Conservation (phyloP, 129 eudicot genomes). For the Flaveria robusta region DNA sequence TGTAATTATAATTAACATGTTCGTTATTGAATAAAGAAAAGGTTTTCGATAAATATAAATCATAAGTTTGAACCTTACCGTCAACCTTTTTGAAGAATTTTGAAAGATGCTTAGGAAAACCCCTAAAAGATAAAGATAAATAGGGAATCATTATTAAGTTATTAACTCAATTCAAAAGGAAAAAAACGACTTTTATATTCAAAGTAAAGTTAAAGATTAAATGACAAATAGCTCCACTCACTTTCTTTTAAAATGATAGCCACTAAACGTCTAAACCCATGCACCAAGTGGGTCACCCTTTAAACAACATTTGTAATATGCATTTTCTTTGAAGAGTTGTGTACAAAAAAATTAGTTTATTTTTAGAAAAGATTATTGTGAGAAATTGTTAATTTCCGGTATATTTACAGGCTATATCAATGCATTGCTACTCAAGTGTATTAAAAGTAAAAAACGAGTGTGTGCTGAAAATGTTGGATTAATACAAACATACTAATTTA, state of each 20-base stretch:
- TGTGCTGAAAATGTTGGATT: too few species aligned
- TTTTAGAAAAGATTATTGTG: too few species aligned
- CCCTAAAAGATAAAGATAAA: too few species aligned
- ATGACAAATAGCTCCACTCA: conserved; percentile 10
- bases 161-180: too few species aligned
- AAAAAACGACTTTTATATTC: not conserved
- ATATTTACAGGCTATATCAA: too few species aligned
- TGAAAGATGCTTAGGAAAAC: not conserved
- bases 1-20: not conserved
- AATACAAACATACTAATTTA: too few species aligned
- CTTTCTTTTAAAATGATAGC: conserved; percentile 18
- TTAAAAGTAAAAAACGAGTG: too few species aligned
- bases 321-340: not conserved
- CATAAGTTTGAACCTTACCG: not conserved
- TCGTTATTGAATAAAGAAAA: too few species aligned
- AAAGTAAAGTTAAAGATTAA: conserved; percentile 34
- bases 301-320: not conserved
- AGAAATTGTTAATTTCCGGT: too few species aligned
- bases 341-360: too few species aligned
- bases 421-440: too few species aligned
- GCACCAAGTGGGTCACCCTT: not conserved
- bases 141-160: too few species aligned
- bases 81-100: not conserved
- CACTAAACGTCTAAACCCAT: conserved; percentile 4
- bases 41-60: not conserved